Percentiles rank a stretch among this genome's conserved stretches.
Conservation (phyloP, 169 alveolate genomes). For the Eimeria acervulina region DNA sequence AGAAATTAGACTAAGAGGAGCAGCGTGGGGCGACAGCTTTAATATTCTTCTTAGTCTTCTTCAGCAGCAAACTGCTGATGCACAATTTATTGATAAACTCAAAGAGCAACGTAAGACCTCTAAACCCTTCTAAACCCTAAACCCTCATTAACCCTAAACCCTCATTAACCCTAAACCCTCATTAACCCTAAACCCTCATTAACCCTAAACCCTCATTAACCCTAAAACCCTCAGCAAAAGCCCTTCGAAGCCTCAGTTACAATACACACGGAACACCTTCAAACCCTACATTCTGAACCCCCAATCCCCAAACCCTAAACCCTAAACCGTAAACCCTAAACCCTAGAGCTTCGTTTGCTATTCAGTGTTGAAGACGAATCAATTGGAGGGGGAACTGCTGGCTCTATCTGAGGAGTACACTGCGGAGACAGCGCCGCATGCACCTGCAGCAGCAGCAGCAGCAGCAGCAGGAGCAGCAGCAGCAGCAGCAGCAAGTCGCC, state of each 20-base stretch:
- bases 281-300: neutral
- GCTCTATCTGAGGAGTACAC: conserved; percentile 17
- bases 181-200: too few relatives aligned
- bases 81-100: neutral
- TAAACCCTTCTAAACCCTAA: conserved; percentile 44
- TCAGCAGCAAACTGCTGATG: neutral
- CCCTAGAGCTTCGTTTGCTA: conserved; percentile 1
- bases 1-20: conserved; percentile 36
- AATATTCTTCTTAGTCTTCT: neutral
- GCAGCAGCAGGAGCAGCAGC: conserved; percentile 9
- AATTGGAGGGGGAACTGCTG: conserved; percentile 27
- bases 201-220: conserved; percentile 58
- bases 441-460: too few relatives aligned
- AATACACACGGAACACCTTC: neutral
- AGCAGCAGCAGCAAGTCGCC: neutral
- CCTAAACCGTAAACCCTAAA: conserved; percentile 58
- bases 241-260: neutral
- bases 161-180: neutral
- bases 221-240: conserved; percentile 25
- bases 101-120: conserved; percentile 17
- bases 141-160: conserved; percentile 32
- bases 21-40: neutral
- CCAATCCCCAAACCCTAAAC: conserved; percentile 24
- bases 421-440: neutral
- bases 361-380: conserved; percentile 30